These are phyloP conservation scores for Tolypocladium amazonense DNA, from an alignment of 2,329 filamentous ascomycete species.

Conservation along the genomic window DNA sequence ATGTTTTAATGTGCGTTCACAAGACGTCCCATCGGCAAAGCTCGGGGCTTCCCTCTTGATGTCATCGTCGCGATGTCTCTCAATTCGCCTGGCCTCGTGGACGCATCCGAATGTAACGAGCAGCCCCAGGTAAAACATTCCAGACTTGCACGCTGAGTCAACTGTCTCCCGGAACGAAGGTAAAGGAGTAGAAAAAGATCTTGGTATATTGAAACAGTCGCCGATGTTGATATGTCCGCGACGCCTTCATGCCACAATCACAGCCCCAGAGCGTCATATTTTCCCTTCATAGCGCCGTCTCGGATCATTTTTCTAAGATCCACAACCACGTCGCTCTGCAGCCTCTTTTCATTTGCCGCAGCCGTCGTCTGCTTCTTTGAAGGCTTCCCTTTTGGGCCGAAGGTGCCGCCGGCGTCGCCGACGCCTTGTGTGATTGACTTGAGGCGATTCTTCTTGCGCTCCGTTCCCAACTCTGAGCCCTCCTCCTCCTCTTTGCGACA, in stretches of 20 bases:
- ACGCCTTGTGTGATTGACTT: slow-evolving; percentile 6
- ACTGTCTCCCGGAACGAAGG: background rate
- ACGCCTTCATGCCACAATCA: slow-evolving; percentile 8
- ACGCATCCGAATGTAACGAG: background rate
- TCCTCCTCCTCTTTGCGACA: slow-evolving; percentile 39
- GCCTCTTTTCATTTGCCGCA: background rate
- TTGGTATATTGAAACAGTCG: background rate
- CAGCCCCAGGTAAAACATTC: background rate
- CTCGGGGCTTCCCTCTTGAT: background rate
- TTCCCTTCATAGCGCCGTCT: slow-evolving; percentile 16
- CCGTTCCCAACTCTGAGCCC: slow-evolving; percentile 15
- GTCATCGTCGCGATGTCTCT: background rate
- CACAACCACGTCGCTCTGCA: slow-evolving; percentile 2
- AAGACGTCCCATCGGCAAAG: background rate
- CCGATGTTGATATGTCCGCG: background rate
- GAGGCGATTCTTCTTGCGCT: slow-evolving; percentile 14
- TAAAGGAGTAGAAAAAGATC: too few relatives aligned
- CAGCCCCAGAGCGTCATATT: slow-evolving; percentile 23
- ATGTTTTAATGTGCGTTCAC: background rate
- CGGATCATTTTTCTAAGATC: slow-evolving; percentile 16
- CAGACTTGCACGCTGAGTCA: background rate
- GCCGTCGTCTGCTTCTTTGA: background rate
- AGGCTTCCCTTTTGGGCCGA: background rate
- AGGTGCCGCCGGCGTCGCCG: too few relatives aligned
- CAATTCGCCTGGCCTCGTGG: background rate